These are phyloP conservation scores for Citrus australasica DNA, from an alignment of 345 rosid genomes.

Conservation along the genomic window DNA sequence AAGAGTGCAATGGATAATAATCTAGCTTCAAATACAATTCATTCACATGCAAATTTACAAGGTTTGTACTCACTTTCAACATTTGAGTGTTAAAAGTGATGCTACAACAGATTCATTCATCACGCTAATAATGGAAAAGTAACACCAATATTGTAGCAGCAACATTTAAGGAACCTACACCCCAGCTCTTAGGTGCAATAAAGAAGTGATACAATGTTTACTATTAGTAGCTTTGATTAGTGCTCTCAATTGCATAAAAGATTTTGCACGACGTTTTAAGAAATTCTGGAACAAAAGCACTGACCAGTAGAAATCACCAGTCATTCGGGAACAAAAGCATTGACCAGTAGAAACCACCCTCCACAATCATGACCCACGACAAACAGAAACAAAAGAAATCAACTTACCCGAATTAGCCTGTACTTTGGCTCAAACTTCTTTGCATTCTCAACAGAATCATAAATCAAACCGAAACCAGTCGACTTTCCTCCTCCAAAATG, in stretches of 20 bases:
- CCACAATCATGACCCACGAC: neutral
- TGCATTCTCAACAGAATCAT: conserved; percentile 58
- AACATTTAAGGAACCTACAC: neutral
- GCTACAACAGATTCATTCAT: neutral
- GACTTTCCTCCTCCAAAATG: conserved; percentile 83
- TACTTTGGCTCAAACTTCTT: conserved; percentile 75
- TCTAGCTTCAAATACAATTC: neutral
- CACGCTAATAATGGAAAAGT: neutral
- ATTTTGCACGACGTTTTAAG: neutral
- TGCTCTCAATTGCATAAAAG: neutral
- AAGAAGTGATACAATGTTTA: neutral
- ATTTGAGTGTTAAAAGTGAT: neutral
- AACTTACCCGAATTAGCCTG: conserved; percentile 67
- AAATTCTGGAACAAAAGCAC: neutral
- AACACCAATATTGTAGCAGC: neutral
- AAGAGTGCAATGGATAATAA: neutral
- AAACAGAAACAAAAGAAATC: neutral
- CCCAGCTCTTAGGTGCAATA: neutral
- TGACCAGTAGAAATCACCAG: too few species aligned
- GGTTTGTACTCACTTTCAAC: neutral
- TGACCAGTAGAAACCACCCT: neutral
- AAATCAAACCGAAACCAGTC: conserved; percentile 67
- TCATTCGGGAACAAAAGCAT: neutral
- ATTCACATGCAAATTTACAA: neutral
- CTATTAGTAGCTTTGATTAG: neutral